Evolutionary conservation across 208 protist genomes (phyloP).

Genomic region (Trichomonas gallinae): DNA sequence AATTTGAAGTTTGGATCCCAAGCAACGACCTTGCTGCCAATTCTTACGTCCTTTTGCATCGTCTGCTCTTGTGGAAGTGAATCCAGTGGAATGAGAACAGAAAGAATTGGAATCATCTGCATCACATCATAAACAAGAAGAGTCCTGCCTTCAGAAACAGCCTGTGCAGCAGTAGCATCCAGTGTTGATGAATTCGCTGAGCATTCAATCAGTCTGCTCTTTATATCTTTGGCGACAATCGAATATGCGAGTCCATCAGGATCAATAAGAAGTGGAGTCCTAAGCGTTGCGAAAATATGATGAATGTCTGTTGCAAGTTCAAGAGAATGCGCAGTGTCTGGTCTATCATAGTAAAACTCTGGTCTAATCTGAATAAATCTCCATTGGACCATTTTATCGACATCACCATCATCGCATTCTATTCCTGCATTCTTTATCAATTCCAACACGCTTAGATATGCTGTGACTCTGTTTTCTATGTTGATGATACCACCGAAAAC

Average conservation of each 20-base stretch:
- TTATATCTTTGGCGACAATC: not conserved
- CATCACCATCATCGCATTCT: not conserved
- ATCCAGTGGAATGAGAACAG: not conserved
- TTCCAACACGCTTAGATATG: not conserved
- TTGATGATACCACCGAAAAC: not conserved
- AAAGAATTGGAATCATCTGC: not conserved
- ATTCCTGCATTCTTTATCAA: not conserved
- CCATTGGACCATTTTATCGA: not conserved
- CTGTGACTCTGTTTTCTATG: not conserved
- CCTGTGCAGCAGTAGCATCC: not conserved
- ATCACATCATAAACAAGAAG: not conserved
- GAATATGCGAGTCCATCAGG: not conserved
- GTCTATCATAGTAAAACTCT: not conserved
- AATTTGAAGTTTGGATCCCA: constrained; percentile 13
- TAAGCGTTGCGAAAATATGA: not conserved
- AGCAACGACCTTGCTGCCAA: not conserved
- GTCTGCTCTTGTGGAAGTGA: not conserved
- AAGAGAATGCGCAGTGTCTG: not conserved
- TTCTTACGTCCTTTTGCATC: not conserved
- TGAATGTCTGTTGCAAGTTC: not conserved
- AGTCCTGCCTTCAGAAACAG: not conserved
- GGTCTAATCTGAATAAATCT: not conserved
- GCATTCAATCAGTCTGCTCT: not conserved
- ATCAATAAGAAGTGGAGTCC: constrained; percentile 4
- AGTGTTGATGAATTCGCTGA: not conserved